These are phyloP conservation scores for Phlyctochytrium bullatum DNA, from an alignment of 192 early-diverging fungal genomes.

Conservation along the genomic window DNA sequence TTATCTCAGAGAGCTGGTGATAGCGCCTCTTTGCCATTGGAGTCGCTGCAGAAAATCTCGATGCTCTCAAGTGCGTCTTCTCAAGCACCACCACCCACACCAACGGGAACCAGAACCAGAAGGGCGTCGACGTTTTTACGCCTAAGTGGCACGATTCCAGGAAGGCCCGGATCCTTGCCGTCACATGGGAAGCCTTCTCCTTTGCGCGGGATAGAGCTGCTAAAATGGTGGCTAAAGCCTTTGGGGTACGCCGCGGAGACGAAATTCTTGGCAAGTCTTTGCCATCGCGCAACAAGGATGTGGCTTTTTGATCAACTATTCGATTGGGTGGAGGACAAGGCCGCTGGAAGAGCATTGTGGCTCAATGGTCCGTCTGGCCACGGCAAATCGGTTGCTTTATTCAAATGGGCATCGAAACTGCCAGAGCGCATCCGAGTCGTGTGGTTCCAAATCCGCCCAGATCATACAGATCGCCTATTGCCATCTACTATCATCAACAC, in stretches of 20 bases:
- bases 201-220: background rate
- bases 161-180: background rate
- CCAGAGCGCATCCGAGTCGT: background rate
- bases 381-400: conserved; percentile 10
- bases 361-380: conserved; percentile 4
- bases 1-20: background rate
- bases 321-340: conserved; percentile 14
- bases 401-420: background rate
- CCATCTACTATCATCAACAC: conserved; percentile 13
- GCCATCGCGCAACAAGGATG: conserved; percentile 9
- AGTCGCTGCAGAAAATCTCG: background rate
- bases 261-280: conserved; percentile 1
- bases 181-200: background rate
- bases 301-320: conserved; percentile 19
- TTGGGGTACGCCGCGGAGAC: background rate
- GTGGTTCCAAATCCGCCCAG: background rate
- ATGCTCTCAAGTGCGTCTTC: background rate
- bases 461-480: background rate
- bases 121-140: background rate
- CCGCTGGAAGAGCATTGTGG: conserved; percentile 11
- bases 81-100: background rate
- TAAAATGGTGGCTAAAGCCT: background rate
- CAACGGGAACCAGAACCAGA: background rate
- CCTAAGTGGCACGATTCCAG: background rate
- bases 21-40: background rate